Evolutionary conservation across 768 basidiomycete species (phyloP).

Genomic region (Lactarius hengduanensis): DNA sequence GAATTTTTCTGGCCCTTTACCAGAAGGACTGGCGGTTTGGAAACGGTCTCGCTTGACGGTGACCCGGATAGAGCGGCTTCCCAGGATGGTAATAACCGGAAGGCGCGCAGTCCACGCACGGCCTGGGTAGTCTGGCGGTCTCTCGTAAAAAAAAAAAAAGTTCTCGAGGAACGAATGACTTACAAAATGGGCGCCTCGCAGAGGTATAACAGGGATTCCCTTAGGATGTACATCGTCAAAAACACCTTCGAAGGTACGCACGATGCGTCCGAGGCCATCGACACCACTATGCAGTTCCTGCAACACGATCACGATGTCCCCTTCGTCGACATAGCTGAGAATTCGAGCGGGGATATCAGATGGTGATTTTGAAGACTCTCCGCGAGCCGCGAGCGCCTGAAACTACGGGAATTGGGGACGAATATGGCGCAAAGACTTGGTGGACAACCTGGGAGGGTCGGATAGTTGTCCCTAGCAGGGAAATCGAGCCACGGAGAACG

Average conservation of each 20-base stretch:
- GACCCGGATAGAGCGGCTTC: constrained; percentile 32
- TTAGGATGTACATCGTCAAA: constrained; percentile 55
- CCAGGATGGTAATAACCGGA: constrained; percentile 41
- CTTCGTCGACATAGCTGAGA: constrained; percentile 16
- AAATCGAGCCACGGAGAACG: constrained; percentile 61
- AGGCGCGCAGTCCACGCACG: constrained; percentile 38
- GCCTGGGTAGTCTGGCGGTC: constrained; percentile 31
- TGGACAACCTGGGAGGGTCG: constrained; percentile 42
- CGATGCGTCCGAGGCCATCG: constrained; percentile 63
- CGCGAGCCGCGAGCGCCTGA: constrained; percentile 32
- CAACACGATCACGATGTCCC: constrained; percentile 50
- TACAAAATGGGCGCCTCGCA: constrained; percentile 53
- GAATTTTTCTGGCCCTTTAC: constrained; percentile 84
- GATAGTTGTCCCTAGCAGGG: constrained; percentile 55
- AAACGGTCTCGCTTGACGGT: not conserved
- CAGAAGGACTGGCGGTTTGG: constrained; percentile 35
- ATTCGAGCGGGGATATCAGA: constrained; percentile 27
- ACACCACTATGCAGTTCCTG: constrained; percentile 59
- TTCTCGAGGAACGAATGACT: constrained; percentile 25
- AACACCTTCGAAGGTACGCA: constrained; percentile 57
- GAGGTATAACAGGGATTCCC: constrained; percentile 42
- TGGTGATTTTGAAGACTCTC: constrained; percentile 23
- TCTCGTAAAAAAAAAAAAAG: constrained; percentile 22
- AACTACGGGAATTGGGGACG: constrained; percentile 69
- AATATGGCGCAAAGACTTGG: constrained; percentile 71